Conservation (phyloP, 2,329 filamentous ascomycete genomes). For the Ceratocystis cubensis region DNA sequence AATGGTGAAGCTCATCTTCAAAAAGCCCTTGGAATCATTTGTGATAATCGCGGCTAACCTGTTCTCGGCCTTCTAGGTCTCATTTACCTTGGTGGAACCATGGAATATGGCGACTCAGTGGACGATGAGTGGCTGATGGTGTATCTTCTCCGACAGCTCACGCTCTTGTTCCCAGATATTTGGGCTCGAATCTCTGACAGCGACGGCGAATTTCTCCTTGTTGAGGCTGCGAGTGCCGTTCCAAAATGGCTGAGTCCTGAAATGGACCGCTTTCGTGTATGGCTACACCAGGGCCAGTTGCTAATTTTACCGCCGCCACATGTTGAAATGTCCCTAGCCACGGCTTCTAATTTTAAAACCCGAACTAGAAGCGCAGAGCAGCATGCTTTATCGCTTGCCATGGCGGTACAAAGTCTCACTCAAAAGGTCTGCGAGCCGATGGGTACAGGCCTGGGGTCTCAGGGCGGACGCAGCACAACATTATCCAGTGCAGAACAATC, state of each 20-base stretch:
- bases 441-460: not conserved
- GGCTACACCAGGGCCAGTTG: constrained; percentile 70
- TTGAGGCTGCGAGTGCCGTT: constrained; percentile 79
- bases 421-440: not conserved
- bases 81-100: constrained; percentile 58
- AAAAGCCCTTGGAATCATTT: not conserved
- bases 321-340: constrained; percentile 34
- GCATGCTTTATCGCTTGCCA: not conserved
- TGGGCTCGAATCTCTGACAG: constrained; percentile 79
- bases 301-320: constrained; percentile 55
- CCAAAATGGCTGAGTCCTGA: constrained; percentile 89
- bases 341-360: not conserved
- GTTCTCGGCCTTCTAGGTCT: constrained; percentile 30
- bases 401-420: constrained; percentile 6
- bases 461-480: not conserved
- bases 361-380: not conserved
- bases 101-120: constrained; percentile 84
- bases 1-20: constrained; percentile 35
- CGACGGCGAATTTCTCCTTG: constrained; percentile 88
- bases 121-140: constrained; percentile 98
- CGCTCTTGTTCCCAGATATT: constrained; percentile 54
- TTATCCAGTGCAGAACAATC: too few relatives aligned
- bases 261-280: constrained; percentile 74
- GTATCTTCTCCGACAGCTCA: constrained; percentile 73
- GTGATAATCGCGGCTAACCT: not conserved